phyloP scores from a whole-genome alignment of 345 rosid species.

The Cochlearia excelsa region DNA sequence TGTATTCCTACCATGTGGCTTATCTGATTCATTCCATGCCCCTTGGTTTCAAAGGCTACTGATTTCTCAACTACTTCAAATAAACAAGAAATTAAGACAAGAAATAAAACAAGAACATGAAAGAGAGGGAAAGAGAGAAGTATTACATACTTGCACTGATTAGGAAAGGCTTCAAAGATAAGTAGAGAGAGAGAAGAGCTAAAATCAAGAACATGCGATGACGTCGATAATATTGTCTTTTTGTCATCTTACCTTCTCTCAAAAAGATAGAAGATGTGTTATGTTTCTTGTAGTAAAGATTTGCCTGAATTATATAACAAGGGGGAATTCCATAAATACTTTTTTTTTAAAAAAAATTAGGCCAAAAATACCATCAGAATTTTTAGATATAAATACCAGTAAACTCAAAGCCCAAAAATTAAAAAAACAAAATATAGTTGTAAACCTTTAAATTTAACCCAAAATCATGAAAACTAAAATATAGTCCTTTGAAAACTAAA shows the following conservation, averaged over 20 bases:
- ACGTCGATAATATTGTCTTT: slow-evolving; percentile 19
- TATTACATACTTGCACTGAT: slow-evolving; percentile 30
- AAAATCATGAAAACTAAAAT: too few relatives aligned
- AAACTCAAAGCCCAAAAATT: too few relatives aligned
- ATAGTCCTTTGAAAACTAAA: too few relatives aligned
- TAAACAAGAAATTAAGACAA: slow-evolving; percentile 7
- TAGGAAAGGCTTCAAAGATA: slow-evolving; percentile 17
- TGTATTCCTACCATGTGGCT: slow-evolving; percentile 23
- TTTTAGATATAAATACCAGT: too few relatives aligned
- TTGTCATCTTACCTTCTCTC: slow-evolving; percentile 21
- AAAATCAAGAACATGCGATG: slow-evolving; percentile 16
- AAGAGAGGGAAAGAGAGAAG: slow-evolving; percentile 7
- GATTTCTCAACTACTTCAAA: slow-evolving; percentile 12
- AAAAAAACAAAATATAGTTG: too few relatives aligned
- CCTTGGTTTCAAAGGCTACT: slow-evolving; percentile 6
- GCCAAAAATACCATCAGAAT: too few relatives aligned
- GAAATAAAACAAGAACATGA: slow-evolving; percentile 18
- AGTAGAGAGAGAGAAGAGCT: slow-evolving; percentile 13
- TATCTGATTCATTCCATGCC: slow-evolving; percentile 1
- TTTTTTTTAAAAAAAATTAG: too few relatives aligned
- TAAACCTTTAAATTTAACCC: too few relatives aligned
- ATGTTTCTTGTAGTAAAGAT: slow-evolving; percentile 13
- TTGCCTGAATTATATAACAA: slow-evolving; percentile 18
- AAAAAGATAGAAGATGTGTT: slow-evolving; percentile 12
- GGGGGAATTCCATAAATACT: too few relatives aligned